phyloP scores from a whole-genome alignment of 2,329 filamentous ascomycete species.

The Coniochaeta sp. region DNA sequence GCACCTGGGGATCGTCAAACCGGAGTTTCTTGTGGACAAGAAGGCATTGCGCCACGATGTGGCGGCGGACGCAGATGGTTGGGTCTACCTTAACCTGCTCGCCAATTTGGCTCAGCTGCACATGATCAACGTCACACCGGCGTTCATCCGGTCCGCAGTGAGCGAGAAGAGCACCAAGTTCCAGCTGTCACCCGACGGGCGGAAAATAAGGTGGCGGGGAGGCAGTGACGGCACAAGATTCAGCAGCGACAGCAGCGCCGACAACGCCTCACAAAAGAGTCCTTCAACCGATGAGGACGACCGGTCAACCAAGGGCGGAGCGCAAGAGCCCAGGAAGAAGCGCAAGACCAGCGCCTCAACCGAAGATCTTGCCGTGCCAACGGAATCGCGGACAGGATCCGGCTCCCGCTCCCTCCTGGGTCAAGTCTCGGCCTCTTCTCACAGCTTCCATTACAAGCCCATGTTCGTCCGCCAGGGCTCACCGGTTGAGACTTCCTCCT shows the following conservation, averaged over 20 bases:
- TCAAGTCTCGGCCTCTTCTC: conserved; percentile 27
- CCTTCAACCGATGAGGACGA: conserved; percentile 41
- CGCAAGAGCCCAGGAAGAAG: conserved; percentile 40
- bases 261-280: conserved; percentile 35
- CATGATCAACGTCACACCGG: conserved; percentile 73
- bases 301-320: conserved; percentile 30
- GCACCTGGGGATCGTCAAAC: conserved; percentile 61
- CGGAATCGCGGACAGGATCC: conserved; percentile 14
- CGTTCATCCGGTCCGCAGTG: conserved; percentile 69
- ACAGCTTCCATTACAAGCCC: conserved; percentile 57
- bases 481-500: conserved; percentile 37
- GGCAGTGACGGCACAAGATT: conserved; percentile 57
- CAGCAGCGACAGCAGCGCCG: conserved; percentile 55
- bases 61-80: conserved; percentile 60
- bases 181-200: conserved; percentile 69
- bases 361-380: conserved; percentile 25
- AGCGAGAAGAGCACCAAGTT: conserved; percentile 65
- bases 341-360: conserved; percentile 31
- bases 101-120: conserved; percentile 79
- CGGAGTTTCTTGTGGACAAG: conserved; percentile 40
- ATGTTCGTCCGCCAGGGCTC: conserved; percentile 48
- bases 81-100: conserved; percentile 77
- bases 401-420: conserved; percentile 33
- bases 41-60: conserved; percentile 35
- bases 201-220: conserved; percentile 74